Evolutionary conservation across 2,329 filamentous ascomycete species (phyloP), one percentile per base, ranked within the genome.

Genomic region (Fusarium newnesense): DNA sequence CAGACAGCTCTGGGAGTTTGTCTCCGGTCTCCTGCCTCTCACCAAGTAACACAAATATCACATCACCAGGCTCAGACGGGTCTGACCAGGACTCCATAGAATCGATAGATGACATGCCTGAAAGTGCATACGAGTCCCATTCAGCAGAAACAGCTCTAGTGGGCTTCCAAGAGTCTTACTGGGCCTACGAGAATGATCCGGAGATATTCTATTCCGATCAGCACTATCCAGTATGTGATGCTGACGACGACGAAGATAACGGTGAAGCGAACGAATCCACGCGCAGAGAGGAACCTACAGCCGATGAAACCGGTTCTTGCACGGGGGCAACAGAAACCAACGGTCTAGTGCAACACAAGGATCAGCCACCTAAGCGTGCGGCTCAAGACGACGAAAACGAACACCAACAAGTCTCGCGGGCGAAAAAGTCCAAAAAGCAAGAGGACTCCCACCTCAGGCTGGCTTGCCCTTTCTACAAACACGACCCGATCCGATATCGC

Each of bases 401-500:
- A 4, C 60, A 46, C 15, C 39, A 34, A 21, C 56, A 44, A 12
- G 34, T 24, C 7, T 44, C 34, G 11, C 26, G 32, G 8, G n/a
- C 12, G 15, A 62, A 62, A 36, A 58, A 58, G 10, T 15, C 39
- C 9, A 62, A 46, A 28, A 62, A 36, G 10, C 50, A 58, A 32
- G 50, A 62, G 3, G 60, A 44, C 5, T 26, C 32, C 2, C 32
- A 44, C 36, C 40, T 62, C 11, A n/a, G 60, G 30, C 32, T 62
- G 5, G 60, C 60, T 26, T 62, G 60, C 21, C 60, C 60, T 1
- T 62, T 58, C 32, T 62, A 62, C 15, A 62, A 62, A 15, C 28
- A 37, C 8, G 50, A 62, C 26, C 50, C 60, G 1, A 36, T 62
- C 12, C 32, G 34, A 6, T 30, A 62, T 34, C 60, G 50, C 5